A percentile compares a stretch with the other conserved stretches of the same genome.
phyloP scores from a whole-genome alignment of 768 basidiomycete species.

The Cantharellus anzutake region DNA sequence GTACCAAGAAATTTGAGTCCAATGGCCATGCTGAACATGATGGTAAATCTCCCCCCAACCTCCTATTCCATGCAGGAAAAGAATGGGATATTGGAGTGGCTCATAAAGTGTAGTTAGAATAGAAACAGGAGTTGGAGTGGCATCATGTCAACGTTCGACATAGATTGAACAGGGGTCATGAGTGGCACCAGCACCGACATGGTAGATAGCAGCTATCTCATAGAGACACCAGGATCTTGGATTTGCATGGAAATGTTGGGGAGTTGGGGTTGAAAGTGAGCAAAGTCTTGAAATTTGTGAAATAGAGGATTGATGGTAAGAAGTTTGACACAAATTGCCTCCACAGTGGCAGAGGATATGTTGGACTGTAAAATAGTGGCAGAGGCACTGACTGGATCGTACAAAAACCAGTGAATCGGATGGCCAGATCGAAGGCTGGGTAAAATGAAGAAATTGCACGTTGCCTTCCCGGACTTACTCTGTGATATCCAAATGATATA shows the following conservation, averaged over 20 bases:
- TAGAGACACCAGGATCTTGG: background rate
- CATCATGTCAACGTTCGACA: background rate
- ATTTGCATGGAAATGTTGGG: background rate
- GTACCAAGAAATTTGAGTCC: constrained; percentile 21
- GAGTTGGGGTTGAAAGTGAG: background rate
- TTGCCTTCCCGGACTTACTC: too few relatives aligned
- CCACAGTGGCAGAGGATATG: background rate
- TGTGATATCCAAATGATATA: too few relatives aligned
- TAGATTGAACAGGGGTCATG: background rate
- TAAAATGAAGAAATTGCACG: too few relatives aligned
- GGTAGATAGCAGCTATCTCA: background rate
- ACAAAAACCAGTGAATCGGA: background rate
- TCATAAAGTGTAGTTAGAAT: constrained; percentile 20
- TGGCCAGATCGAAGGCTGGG: background rate
- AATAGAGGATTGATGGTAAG: too few relatives aligned
- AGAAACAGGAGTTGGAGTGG: constrained; percentile 6
- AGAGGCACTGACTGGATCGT: background rate
- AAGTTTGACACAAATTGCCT: too few relatives aligned
- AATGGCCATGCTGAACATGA: background rate
- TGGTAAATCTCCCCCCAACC: constrained; percentile 19
- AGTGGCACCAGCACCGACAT: background rate
- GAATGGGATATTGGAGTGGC: constrained; percentile 20
- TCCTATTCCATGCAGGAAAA: constrained; percentile 20
- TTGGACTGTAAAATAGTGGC: background rate
- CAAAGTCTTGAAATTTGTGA: background rate